Evolutionary conservation across 768 basidiomycete species (phyloP).

Genomic region (Agaricus subrufescens): DNA sequence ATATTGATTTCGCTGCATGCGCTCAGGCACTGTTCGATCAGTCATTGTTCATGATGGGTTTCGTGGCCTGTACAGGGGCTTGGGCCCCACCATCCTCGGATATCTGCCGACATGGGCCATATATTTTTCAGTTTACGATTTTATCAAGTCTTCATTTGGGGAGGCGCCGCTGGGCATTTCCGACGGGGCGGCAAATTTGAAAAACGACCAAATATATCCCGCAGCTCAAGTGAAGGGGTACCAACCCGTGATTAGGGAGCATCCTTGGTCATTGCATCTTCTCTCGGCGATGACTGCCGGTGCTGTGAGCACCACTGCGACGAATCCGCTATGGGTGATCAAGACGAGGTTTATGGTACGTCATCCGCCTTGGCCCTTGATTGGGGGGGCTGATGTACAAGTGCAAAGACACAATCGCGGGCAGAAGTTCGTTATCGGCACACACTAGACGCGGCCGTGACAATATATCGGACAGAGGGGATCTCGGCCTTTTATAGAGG

Average conservation of each 20-base stretch:
- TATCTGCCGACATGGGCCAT: conserved; percentile 99
- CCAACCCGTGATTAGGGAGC: conserved; percentile 74
- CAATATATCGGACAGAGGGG: conserved; percentile 91
- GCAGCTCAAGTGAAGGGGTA: conserved; percentile 85
- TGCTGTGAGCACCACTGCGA: conserved; percentile 86
- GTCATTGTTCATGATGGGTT: conserved; percentile 65
- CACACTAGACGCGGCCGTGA: conserved; percentile 83
- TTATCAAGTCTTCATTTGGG: conserved; percentile 83
- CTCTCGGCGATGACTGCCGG: conserved; percentile 95
- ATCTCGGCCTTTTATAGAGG: conserved; percentile 90
- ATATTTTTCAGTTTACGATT: conserved; percentile 97
- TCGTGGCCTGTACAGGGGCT: conserved; percentile 91
- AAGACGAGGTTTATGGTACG: conserved; percentile 98
- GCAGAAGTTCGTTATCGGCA: conserved; percentile 79
- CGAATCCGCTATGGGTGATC: conserved; percentile 98
- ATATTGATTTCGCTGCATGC: conserved; percentile 7
- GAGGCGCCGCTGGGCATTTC: conserved; percentile 45
- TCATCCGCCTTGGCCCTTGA: neutral
- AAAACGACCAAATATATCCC: conserved; percentile 59
- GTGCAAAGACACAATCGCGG: conserved; percentile 71
- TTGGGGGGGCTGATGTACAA: conserved; percentile 6
- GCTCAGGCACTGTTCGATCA: conserved; percentile 35
- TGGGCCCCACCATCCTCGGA: conserved; percentile 93
- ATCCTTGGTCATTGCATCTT: conserved; percentile 86
- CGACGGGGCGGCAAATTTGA: conserved; percentile 11